Evolutionary conservation across 208 protist genomes (phyloP), one percentile per base, ranked within the genome.

Genomic region (Herpetomonas tarakana): DNA sequence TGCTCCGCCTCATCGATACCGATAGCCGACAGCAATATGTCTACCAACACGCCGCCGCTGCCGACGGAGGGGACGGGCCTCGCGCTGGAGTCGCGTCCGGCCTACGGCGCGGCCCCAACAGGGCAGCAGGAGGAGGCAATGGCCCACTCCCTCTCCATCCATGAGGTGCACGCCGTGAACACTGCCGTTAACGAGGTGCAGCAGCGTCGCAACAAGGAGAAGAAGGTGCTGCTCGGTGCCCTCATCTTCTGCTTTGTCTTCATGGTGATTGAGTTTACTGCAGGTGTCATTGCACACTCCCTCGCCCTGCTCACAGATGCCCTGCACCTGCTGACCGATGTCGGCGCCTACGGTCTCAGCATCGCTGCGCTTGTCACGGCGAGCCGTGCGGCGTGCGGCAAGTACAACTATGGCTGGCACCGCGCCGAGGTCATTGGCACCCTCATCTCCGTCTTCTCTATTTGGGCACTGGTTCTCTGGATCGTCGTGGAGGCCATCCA

Each of bases 281-380:
- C 72, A 18, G 92, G 92, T 49, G 73, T 90, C 26, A 62, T 94
- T 29, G 83, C 90, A 3, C 76, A 96, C 74, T 92, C 82, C 4
- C 72, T 97, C 3, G 92, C 92, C 0, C 73, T 97, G 12, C 87
- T 97, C 58, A 97, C 89, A 2, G 92, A 97, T 59, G 92, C 92
- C 2, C 79, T 88, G 2, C 92, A 97, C 65, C 58, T 97, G 2
- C 52, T 97, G 18, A 95, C 88, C 0, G 92, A 97, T 52, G 90
- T 97, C 2, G 92, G 87, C 27, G 81, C 85, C 28, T 91, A 95
- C 65, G 82, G 59, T 4, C 67, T 97, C 31, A 91, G 81, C 56
- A 86, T 96, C 26, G 86, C 82, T 35, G 87, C 90, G 3, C 80
- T 95, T 25, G 47, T 84, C 35, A 77, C 90, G 9, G 81, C 89